Percentiles rank a stretch among this genome's conserved stretches.
Evolutionary conservation across 176 grass and related monocot species (phyloP).

Genomic region (Paspalum vaginatum): DNA sequence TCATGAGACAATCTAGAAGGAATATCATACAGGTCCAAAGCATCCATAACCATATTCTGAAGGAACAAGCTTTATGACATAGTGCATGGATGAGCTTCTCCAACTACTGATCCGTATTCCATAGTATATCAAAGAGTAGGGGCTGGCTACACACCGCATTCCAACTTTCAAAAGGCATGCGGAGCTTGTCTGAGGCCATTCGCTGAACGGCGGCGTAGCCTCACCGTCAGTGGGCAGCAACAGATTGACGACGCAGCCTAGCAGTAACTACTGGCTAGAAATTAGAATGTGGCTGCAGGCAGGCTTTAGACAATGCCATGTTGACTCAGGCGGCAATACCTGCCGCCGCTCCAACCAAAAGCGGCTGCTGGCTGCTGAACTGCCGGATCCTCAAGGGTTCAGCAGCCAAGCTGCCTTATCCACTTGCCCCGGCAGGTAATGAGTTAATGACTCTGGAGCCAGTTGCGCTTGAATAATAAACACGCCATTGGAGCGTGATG

Average conservation of each 20-base stretch:
- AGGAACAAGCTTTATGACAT: slow-evolving; percentile 2
- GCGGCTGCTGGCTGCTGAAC: slow-evolving; percentile 36
- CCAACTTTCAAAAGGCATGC: slow-evolving; percentile 7
- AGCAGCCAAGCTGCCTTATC: slow-evolving; percentile 38
- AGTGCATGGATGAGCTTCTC: slow-evolving; percentile 16
- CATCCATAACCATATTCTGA: not conserved
- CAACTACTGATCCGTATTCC: slow-evolving; percentile 2
- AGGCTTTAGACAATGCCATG: slow-evolving; percentile 10
- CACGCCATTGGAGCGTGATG: not conserved
- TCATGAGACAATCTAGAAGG: not conserved
- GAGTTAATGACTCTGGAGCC: slow-evolving; percentile 20
- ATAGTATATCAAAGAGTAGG: not conserved
- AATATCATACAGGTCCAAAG: not conserved
- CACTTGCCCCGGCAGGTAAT: slow-evolving; percentile 26
- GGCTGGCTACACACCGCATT: not conserved
- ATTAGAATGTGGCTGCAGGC: slow-evolving; percentile 6
- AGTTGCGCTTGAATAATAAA: slow-evolving; percentile 35
- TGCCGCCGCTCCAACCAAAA: slow-evolving; percentile 41
- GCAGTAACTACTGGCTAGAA: not conserved
- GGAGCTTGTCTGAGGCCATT: not conserved
- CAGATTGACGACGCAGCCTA: not conserved
- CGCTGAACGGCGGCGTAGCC: not conserved
- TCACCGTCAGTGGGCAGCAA: slow-evolving; percentile 27
- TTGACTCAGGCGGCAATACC: slow-evolving; percentile 37
- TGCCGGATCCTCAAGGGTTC: slow-evolving; percentile 33